phyloP scores from a whole-genome alignment of 768 basidiomycete genomes.

The Exidia glandulosa region DNA sequence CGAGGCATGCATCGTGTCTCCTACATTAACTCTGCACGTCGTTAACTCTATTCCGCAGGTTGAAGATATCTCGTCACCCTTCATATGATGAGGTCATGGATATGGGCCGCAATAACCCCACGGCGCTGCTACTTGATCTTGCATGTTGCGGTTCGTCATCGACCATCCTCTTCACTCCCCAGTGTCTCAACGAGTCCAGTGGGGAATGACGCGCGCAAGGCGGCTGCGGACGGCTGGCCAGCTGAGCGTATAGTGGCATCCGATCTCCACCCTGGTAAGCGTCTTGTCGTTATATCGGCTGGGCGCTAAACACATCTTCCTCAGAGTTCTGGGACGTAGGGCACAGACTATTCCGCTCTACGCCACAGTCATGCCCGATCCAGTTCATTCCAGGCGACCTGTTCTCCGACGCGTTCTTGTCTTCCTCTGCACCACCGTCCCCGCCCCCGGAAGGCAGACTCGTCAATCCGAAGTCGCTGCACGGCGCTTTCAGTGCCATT shows the following conservation, averaged over 20 bases:
- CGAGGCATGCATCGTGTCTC: background rate
- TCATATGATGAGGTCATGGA: background rate
- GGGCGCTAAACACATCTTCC: background rate
- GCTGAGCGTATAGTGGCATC: conserved; percentile 2
- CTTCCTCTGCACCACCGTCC: background rate
- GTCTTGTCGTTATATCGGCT: background rate
- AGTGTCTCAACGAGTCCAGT: background rate
- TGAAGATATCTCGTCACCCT: conserved; percentile 1
- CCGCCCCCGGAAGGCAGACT: background rate
- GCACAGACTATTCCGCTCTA: conserved; percentile 1
- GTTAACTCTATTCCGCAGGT: background rate
- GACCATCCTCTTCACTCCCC: background rate
- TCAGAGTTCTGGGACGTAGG: conserved; percentile 6
- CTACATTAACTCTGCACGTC: background rate
- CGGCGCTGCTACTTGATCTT: background rate
- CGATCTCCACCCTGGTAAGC: conserved; percentile 3
- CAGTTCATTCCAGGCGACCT: conserved; percentile 6
- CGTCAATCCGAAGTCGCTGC: background rate
- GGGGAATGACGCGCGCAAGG: conserved; percentile 6
- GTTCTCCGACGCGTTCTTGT: conserved; percentile 1
- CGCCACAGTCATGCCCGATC: background rate
- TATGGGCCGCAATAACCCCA: background rate
- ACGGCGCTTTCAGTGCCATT: conserved; percentile 2
- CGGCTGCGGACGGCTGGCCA: conserved; percentile 6
- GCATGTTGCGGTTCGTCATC: background rate